phyloP scores from a whole-genome alignment of 1,284 basidiomycete species.

The Phlebopus sp. region DNA sequence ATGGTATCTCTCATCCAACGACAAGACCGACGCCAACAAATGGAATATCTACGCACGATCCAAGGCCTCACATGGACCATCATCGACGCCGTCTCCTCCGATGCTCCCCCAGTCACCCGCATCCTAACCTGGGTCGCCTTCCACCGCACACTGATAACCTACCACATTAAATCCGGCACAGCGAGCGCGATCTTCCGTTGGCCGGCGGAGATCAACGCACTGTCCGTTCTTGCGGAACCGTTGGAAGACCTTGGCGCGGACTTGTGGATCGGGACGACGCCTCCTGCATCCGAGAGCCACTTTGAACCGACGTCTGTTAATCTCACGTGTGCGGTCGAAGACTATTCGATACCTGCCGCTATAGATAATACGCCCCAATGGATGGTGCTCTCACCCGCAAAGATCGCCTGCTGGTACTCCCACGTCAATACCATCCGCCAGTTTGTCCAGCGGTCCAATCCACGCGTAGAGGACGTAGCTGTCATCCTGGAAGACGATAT shows the following conservation, averaged over 20 bases:
- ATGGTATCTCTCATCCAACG: slow-evolving; percentile 59
- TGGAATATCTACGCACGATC: slow-evolving; percentile 47
- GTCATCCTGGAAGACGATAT: slow-evolving; percentile 79
- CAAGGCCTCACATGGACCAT: slow-evolving; percentile 53
- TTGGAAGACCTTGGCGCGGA: slow-evolving; percentile 35
- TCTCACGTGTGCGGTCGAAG: slow-evolving; percentile 49
- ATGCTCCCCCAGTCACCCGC: slow-evolving; percentile 35
- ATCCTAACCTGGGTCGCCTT: slow-evolving; percentile 43
- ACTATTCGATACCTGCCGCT: slow-evolving; percentile 43
- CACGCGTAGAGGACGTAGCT: slow-evolving; percentile 32
- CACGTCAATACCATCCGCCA: slow-evolving; percentile 56
- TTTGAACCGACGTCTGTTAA: neutral
- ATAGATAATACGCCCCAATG: slow-evolving; percentile 40
- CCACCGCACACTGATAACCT: slow-evolving; percentile 27
- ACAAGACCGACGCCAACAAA: slow-evolving; percentile 48
- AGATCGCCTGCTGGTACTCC: slow-evolving; percentile 75
- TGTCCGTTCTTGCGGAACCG: slow-evolving; percentile 22
- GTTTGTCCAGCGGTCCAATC: slow-evolving; percentile 34
- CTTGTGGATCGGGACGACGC: slow-evolving; percentile 25
- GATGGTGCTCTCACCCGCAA: slow-evolving; percentile 51
- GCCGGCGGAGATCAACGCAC: slow-evolving; percentile 41
- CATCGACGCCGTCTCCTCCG: slow-evolving; percentile 43
- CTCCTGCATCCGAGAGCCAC: neutral
- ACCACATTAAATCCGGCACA: slow-evolving; percentile 3
- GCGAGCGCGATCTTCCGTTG: slow-evolving; percentile 37